Conservation (phyloP, 306 rosid genomes). For the Benincasa hispida region DNA sequence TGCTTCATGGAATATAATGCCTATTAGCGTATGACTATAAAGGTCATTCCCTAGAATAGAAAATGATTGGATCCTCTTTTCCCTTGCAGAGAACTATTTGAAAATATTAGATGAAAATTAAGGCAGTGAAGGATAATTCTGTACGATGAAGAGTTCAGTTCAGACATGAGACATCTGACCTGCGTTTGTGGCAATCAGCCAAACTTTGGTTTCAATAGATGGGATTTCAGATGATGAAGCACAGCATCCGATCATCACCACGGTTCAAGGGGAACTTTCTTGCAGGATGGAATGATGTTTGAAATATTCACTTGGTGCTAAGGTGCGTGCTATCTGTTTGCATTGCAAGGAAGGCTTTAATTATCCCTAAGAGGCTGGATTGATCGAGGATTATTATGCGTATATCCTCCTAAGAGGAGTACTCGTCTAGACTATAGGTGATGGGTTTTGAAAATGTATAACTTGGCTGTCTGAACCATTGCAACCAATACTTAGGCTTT, state of each 20-base stretch:
- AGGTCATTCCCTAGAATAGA: neutral
- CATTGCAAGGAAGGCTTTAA: neutral
- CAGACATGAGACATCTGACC: neutral
- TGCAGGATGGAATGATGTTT: neutral
- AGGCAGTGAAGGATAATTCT: neutral
- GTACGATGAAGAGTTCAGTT: neutral
- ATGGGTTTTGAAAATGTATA: neutral
- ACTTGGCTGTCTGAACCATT: neutral
- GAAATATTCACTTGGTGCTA: neutral
- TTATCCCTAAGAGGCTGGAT: neutral
- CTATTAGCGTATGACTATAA: neutral
- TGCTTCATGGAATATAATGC: neutral
- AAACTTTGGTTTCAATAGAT: neutral
- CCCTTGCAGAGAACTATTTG: neutral
- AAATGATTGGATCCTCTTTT: neutral
- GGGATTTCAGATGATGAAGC: neutral
- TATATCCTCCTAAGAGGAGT: neutral
- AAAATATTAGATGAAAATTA: neutral
- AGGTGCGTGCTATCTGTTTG: neutral
- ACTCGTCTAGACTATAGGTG: neutral
- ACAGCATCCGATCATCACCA: neutral
- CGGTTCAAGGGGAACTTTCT: neutral
- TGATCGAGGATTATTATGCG: neutral
- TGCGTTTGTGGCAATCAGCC: neutral
- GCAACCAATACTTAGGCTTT: neutral